Evolutionary conservation across 2,329 filamentous ascomycete genomes (phyloP).

Genomic region (Aureobasidium sp.): DNA sequence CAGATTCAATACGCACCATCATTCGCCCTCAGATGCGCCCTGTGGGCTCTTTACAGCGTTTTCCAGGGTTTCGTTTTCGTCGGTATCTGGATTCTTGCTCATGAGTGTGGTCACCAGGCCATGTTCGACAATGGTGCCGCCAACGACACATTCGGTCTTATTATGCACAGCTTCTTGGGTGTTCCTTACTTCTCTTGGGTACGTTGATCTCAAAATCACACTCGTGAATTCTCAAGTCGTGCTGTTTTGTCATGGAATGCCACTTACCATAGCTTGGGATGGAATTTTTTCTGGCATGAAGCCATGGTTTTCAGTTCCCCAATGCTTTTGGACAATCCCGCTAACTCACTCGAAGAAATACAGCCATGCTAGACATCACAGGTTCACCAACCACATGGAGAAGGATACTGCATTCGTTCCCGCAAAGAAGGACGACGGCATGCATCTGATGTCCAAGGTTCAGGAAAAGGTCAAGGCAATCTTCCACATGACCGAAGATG

Average conservation of each 20-base stretch:
- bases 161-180: constrained; percentile 57
- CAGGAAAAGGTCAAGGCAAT: constrained; percentile 14
- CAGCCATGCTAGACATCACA: constrained; percentile 63
- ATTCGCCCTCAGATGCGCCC: constrained; percentile 54
- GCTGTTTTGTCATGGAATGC: background rate
- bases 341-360: constrained; percentile 40
- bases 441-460: background rate
- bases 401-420: constrained; percentile 33
- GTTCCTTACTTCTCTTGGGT: constrained; percentile 66
- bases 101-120: constrained; percentile 64
- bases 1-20: constrained; percentile 75
- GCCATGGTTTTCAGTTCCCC: no score
- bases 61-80: constrained; percentile 59
- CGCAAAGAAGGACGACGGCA: constrained; percentile 17
- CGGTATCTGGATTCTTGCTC: constrained; percentile 63
- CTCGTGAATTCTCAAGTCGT: background rate
- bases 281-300: background rate
- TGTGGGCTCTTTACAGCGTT: constrained; percentile 59
- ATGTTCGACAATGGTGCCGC: constrained; percentile 52
- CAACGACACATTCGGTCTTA: constrained; percentile 57
- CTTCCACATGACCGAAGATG: constrained; percentile 24
- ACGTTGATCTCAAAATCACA: background rate
- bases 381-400: constrained; percentile 44
- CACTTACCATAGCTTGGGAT: background rate
- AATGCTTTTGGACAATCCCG: background rate